Evolutionary conservation across 176 grass and related monocot genomes (phyloP), one percentile per base, ranked within the genome.

Genomic region (Lolium rigidum): DNA sequence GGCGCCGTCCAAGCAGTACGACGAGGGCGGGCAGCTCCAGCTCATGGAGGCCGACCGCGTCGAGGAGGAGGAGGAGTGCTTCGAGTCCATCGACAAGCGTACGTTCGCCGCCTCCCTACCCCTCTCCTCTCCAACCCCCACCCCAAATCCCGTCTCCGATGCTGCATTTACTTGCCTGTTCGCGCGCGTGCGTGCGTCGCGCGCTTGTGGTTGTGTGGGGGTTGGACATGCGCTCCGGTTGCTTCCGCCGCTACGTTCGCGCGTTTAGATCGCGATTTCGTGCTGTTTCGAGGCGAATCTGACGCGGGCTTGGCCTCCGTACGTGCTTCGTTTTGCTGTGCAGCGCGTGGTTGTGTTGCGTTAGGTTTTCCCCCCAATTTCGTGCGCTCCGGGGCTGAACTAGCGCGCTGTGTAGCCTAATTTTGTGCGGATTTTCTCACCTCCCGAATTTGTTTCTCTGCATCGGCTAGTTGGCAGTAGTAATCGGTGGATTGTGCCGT

Each of bases 51-150:
- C 79, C n/a, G 91, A 94, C 60, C 82, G 80, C 70, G 43, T 73
- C 17, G 92, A 95, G 13, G 95, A 94, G 18, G 95, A 97, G 84
- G 90, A 95, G 59, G 93, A 95, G 76, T 86, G 77, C 93, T 98
- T 98, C 74, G 93, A 95, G 86, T 82, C 95, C 24, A 95, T 98
- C 72, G 95, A 98, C 49, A 95, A 93, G 90, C 54, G 95, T 95
- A 85, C 41, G 74, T 52, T 31, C 84, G 2, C 51, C 77, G 15
- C 17, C 43, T 21, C 66, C 3, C 3, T 14, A 63, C 57, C 58
- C 54, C 47, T 18, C 58, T 17, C 43, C 6, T 43, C 28, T 82
- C 47, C 18, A 48, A 25, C 54, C 49, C 41, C 11, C 50, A 49
- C 49, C 41, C 11, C 50, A 49, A 1, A 18, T 47, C 39, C 57